Base-by-base conservation (phyloP, 2,329 filamentous ascomycete species). In the Thyridium curvatum region DNA sequence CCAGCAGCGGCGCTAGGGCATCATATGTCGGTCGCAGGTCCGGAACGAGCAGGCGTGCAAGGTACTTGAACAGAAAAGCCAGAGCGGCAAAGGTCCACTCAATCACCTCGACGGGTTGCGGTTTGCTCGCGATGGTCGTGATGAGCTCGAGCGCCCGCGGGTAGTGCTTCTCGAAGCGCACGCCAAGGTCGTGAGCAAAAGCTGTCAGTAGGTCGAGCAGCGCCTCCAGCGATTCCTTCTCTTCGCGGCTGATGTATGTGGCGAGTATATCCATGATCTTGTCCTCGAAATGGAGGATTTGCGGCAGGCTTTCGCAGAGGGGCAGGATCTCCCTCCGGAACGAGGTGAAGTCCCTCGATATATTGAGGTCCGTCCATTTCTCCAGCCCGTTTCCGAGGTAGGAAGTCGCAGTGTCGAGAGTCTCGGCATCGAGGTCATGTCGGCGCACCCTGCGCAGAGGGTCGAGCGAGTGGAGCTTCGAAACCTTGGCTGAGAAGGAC, bases 51-150 rank as follows among this genome's bases (percentile, higher is more conserved):
- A 97, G 74, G 46, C 87, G 82, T 3, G 89, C 94, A 5, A 98
- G 76, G 55, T 97, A 97, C 58, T 98, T 98, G 76, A 98, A 96
- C 31, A 97, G 71, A 71, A 94, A 98, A 34, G 93, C 89, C 40
- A 98, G 71, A 50, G 87, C 90, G 12, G 84, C 88, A 64, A 98
- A 98, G 37, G 87, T 91, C 90, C 91, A 97, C 65, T 98, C 93
- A 37, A 97, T 86, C n/a, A 94, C 89, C 46, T 90, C 86, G 18
- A 86, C 82, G 53, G 86, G 84, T 41, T 85, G 74, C 38, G 86
- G 79, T 51, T 79, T 84, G 39, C 82, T 82, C 10, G 89, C 90
- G 47, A 97, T 76, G 13, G 79, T 78, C 30, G 86, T 77, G 39
- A 98, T 79, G 39, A 94, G 68, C 39, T 71, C 75, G 41, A 98